phyloP scores from a whole-genome alignment of 345 rosid species.

The Corymbia maculata region DNA sequence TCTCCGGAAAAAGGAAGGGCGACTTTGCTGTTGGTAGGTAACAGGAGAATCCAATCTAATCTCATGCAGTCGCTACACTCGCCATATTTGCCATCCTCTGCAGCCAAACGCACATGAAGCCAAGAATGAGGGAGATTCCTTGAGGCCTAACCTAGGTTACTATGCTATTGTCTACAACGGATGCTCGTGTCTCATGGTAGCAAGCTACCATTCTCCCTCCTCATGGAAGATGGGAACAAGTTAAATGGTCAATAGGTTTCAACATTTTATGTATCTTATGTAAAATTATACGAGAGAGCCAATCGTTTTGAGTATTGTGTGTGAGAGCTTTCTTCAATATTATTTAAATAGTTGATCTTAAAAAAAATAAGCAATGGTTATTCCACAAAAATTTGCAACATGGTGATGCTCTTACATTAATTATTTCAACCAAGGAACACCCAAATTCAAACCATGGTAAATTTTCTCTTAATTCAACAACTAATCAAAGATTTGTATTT shows the following conservation, averaged over 20 bases:
- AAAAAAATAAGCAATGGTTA: not conserved
- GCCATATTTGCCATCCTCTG: not conserved
- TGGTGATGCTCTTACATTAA: not conserved
- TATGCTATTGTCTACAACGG: not conserved
- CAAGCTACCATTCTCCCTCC: not conserved
- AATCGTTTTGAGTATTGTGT: not conserved
- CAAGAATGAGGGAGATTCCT: not conserved
- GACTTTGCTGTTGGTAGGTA: not conserved
- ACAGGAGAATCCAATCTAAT: not conserved
- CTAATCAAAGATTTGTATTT: not conserved
- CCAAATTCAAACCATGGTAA: not conserved
- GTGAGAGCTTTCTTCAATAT: not conserved
- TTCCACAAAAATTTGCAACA: not conserved
- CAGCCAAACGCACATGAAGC: rapidly evolving
- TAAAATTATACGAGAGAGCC: not conserved
- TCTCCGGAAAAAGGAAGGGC: not conserved
- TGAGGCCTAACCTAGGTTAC: not conserved
- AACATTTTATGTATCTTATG: not conserved
- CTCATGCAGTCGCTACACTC: rapidly evolving
- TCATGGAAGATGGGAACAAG: not conserved
- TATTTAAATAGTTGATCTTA: not conserved
- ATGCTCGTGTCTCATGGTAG: not conserved
- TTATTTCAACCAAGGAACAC: not conserved
- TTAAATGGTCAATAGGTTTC: no score
- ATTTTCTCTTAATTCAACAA: no score